Evolutionary conservation across 2,329 filamentous ascomycete species (phyloP), one percentile per base, ranked within the genome.

Genomic region (Diaporthe vaccinii): DNA sequence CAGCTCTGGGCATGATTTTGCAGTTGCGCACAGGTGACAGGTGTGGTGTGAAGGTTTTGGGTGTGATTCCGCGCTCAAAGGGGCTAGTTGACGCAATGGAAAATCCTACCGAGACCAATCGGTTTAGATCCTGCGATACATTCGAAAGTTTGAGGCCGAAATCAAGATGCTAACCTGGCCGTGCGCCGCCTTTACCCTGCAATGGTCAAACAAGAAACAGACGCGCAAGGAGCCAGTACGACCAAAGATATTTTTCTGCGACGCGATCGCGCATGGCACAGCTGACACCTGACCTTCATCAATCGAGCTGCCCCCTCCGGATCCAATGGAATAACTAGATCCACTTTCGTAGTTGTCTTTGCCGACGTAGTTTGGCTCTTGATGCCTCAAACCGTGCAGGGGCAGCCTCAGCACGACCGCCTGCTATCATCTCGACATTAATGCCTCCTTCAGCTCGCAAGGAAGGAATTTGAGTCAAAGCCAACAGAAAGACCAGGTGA

Each of bases 151-250:
- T 68, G 65, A 68, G 31, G 65, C 46, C 22, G 22, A 68, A 49
- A 53, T 39, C 46, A 53, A 68, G 46, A 68, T 39, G 65, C 65
- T 46, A 68, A 53, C 46, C 31, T 55, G 46, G 39, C 65, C 65
- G 65, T 68, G 65, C 65, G 65, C 65, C 20, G 31, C 34, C 31
- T 28, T 17, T 39, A 39, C 46, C 65, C 22, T 68, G 65, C 65
- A 68, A 68, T 68, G 31, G 44, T 67, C 62, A 67, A 51, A 68
- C 62, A 51, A 53, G 62, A 68, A 68, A 68, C 65, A 68, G 49
- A 68, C 65, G 65, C 65, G 65, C 31, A 53, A 41, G 65, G 46
- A 53, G 53, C 46, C 65, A 68, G 41, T 68, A 46, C 49, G 53
- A 55, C 65, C 46, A 6, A 68, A 41, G 31, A 53, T 53, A 68